phyloP scores from a whole-genome alignment of 805 yeast species.

The Debaryomyces prosopidis region DNA sequence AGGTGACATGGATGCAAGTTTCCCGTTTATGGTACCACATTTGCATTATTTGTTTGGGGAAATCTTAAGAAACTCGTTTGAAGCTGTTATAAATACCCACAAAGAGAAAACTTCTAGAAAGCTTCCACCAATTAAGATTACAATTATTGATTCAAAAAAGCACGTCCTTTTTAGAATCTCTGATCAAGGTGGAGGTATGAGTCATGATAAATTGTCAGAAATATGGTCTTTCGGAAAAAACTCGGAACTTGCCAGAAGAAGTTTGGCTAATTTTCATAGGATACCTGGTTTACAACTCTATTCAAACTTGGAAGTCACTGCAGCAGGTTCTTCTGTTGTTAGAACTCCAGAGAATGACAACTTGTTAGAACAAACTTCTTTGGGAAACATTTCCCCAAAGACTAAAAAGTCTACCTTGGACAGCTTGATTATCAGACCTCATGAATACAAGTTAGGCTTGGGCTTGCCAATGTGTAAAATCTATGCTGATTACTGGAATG shows the following conservation, averaged over 20 bases:
- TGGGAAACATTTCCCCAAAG: conserved; percentile 35
- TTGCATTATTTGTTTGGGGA: conserved; percentile 86
- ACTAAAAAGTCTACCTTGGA: conserved; percentile 55
- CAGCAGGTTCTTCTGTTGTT: conserved; percentile 39
- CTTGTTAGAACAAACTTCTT: conserved; percentile 35
- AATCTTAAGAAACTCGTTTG: conserved; percentile 79
- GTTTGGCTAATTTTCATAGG: conserved; percentile 65
- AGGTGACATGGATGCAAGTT: conserved; percentile 64
- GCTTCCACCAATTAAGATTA: conserved; percentile 76
- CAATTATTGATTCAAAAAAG: conserved; percentile 65
- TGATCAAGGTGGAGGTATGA: conserved; percentile 90
- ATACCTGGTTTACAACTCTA: conserved; percentile 61
- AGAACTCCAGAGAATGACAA: conserved; percentile 11
- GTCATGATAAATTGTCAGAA: conserved; percentile 54
- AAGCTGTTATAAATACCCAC: conserved; percentile 63
- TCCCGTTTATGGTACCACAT: conserved; percentile 86
- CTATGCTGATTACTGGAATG: conserved; percentile 97
- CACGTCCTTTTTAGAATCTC: conserved; percentile 75
- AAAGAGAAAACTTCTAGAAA: conserved; percentile 25
- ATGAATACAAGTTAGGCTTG: conserved; percentile 74
- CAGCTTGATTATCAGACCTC: conserved; percentile 69
- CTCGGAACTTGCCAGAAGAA: conserved; percentile 56
- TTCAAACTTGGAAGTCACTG: conserved; percentile 41
- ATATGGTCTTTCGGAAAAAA: conserved; percentile 88
- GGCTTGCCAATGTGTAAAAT: conserved; percentile 92